Evolutionary conservation across 176 grass and related monocot species (phyloP), one percentile per base, ranked within the genome.

Genomic region (Eleusine indica): DNA sequence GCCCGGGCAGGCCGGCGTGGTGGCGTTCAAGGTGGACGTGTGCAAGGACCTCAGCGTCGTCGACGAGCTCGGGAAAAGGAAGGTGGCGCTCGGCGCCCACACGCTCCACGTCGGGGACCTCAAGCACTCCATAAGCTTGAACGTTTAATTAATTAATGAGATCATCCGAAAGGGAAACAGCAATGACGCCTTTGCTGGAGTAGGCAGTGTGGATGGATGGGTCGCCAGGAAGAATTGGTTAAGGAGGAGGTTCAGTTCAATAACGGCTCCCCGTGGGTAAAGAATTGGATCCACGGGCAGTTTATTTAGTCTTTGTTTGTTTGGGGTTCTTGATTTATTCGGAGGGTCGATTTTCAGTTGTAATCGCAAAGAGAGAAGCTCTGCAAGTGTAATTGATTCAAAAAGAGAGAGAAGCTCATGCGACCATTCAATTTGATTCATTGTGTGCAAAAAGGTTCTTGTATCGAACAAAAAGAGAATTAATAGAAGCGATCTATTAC

Each of bases 21-120:
- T 95, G 76, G 88, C 67, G 71, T 98, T 98, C 90, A 77, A 86
- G 30, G 86, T 98, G 75, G 91, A 98, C 56, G 92, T 93, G 42
- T 98, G 95, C 87, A 95, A 76, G 92, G 95, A 98, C 71, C 84
- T 98, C 72, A 93, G 91, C 75, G 87, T 98, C 52, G 95, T 80
- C 71, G 95, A 98, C 84, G 95, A 98, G 84, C 47, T 83, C 7
- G 95, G 95, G 49, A 91, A 54, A 41, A 66, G 95, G 79, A 95
- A 89, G 89, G 82, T 98, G 84, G 88, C 90, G 9, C 83, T 98
- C 15, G 95, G 95, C 42, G 80, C 84, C 21, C 90, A 98, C 57
- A 84, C 87, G 56, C 90, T 98, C 73, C 90, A 92, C 73, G 79
- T 98, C 61, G 95, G 95, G 28, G 90, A 87, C 81, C 52, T 98